Percentiles rank a stretch among this genome's conserved stretches.
These are phyloP conservation scores for Spathaspora passalidarum DNA, from an alignment of 805 yeast species.

Conservation along the genomic window DNA sequence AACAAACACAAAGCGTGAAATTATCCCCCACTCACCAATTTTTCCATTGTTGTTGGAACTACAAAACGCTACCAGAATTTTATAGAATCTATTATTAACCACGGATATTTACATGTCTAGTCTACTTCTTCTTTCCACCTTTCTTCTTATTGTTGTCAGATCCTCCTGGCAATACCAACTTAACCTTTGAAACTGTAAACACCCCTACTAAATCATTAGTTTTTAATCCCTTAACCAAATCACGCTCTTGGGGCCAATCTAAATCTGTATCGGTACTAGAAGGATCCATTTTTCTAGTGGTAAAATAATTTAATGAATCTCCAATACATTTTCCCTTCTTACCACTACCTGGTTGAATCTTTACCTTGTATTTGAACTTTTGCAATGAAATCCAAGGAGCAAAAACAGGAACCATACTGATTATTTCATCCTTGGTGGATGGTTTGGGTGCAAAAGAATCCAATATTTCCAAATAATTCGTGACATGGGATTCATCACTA, in stretches of 20 bases:
- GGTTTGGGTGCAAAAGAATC: conserved; percentile 48
- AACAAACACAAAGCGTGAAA: too few relatives aligned
- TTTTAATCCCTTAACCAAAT: conserved; percentile 51
- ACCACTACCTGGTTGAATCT: conserved; percentile 72
- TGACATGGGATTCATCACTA: conserved; percentile 28
- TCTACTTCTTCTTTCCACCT: conserved; percentile 14
- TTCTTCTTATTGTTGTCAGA: conserved; percentile 9
- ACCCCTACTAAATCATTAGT: conserved; percentile 65
- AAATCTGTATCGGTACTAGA: conserved; percentile 44
- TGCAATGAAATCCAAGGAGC: conserved; percentile 87
- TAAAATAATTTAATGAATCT: conserved; percentile 63
- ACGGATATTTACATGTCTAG: conserved; percentile 3
- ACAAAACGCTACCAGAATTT: neutral
- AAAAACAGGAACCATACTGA: conserved; percentile 76
- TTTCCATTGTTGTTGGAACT: neutral
- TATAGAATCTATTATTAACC: neutral
- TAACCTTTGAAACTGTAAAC: conserved; percentile 70
- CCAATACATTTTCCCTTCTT: conserved; percentile 86
- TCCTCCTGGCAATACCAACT: conserved; percentile 55
- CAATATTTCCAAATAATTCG: conserved; percentile 39
- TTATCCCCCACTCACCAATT: too few relatives aligned
- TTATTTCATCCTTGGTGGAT: conserved; percentile 46
- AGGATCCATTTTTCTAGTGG: conserved; percentile 42
- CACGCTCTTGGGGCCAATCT: conserved; percentile 74
- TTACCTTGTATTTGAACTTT: conserved; percentile 76